Conservation (phyloP, 148 eudicot genomes). For the Beta vulgaris region DNA sequence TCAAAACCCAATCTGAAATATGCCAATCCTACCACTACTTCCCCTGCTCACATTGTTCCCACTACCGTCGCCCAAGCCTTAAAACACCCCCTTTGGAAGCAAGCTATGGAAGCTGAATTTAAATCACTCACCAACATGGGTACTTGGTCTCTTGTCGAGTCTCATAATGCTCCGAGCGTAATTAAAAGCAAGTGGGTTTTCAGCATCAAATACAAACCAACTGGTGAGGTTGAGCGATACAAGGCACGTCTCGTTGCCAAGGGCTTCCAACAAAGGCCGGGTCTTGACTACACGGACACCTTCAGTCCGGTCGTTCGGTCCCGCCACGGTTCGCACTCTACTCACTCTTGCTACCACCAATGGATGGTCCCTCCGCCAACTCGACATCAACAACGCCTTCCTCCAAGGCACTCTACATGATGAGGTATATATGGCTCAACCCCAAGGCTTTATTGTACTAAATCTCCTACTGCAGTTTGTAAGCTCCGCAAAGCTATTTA, state of each 20-base stretch:
- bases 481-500: too few relatives aligned
- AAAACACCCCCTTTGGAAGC: neutral
- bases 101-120: slow-evolving; percentile 6
- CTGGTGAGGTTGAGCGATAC: neutral
- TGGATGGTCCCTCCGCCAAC: neutral
- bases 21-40: neutral
- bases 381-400: neutral
- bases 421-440: neutral
- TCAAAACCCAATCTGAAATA: neutral
- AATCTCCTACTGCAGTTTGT: neutral
- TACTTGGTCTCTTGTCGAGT: slow-evolving; percentile 1
- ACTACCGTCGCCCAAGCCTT: neutral
- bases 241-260: neutral
- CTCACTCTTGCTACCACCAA: neutral
- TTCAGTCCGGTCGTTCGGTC: neutral
- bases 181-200: neutral
- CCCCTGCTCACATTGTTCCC: neutral
- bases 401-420: neutral
- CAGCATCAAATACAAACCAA: neutral
- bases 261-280: neutral
- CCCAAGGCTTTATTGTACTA: neutral
- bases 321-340: neutral
- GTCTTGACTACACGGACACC: too few relatives aligned
- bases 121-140: neutral
- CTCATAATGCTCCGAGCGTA: neutral